Evolutionary conservation across 2,329 filamentous ascomycete species (phyloP), one percentile per base, ranked within the genome.

Genomic region (Claviceps humidiphila): DNA sequence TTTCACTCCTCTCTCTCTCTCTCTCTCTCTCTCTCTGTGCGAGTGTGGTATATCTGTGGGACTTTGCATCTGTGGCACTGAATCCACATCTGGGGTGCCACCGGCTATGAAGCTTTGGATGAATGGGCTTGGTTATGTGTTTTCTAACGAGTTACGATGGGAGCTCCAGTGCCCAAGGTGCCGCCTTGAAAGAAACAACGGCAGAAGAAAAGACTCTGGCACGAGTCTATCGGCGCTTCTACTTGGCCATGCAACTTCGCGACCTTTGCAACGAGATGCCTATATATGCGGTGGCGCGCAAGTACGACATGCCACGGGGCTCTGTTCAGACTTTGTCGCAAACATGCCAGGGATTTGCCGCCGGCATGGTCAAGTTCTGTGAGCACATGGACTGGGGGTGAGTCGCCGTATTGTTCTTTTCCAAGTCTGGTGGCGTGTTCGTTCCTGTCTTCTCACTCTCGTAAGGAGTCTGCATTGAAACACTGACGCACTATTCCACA

Each of bases 341-440:
- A 59, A 85, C 82, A 1, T 89, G 85, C 58, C 81, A 88, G 57
- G 86, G 86, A 0, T 90, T 89, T 60, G 86, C 85, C 3, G 83
- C 84, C 2, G 85, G 85, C 3, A 87, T 89, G 73, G 80, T 89
- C 54, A 88, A 86, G 58, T 89, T 89, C 61, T 89, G 85, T 61
- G 76, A 87, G 58, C 75, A 80, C 17, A 88, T 90, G 85, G 80
- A 76, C 2, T 89, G 85, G 84, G 78, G 77, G 75, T 77, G 60
- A 59, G 71, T 66, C 20, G 22, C 34, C 30, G 16, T 3, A 2
- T 22, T 41, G 6, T 38, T 24, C 38, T 8, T 38, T 22, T 20
- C 9, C 9, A 5, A 3, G 20, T 7, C 6, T 30, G 14, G 26
- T 20, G 8, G 5, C n/a, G 11, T 13, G 17, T 37, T 37, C n/a